These are phyloP conservation scores for Cutaneotrichosporon sp. DNA, from an alignment of 1,284 basidiomycete species.

Conservation along the genomic window DNA sequence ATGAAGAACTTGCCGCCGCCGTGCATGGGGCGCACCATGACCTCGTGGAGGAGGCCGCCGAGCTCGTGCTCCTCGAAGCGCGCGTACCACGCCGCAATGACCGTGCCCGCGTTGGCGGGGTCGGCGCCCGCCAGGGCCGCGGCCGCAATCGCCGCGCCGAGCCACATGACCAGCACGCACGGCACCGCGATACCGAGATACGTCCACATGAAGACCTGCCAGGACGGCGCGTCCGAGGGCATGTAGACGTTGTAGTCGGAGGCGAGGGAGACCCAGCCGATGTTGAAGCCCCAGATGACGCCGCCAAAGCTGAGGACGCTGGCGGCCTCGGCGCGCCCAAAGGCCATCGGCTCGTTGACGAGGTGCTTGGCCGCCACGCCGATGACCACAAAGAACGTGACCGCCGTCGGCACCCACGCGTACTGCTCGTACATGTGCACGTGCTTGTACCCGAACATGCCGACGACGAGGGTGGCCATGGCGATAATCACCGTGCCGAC, in stretches of 20 bases:
- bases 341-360: slow-evolving; percentile 35
- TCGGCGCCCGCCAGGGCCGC: slow-evolving; percentile 37
- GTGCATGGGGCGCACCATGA: slow-evolving; percentile 43
- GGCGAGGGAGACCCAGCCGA: slow-evolving; percentile 53
- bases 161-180: slow-evolving; percentile 48
- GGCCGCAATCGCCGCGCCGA: slow-evolving; percentile 49
- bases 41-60: slow-evolving; percentile 51
- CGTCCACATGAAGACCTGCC: slow-evolving; percentile 50
- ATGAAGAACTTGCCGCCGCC: slow-evolving; percentile 45
- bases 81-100: slow-evolving; percentile 32
- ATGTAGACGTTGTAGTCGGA: slow-evolving; percentile 54
- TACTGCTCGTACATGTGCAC: slow-evolving; percentile 54
- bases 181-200: slow-evolving; percentile 52
- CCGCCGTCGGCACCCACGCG: slow-evolving; percentile 55
- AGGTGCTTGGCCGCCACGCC: slow-evolving; percentile 41
- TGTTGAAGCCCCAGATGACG: slow-evolving; percentile 38
- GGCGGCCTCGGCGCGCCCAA: slow-evolving; percentile 43
- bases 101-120: slow-evolving; percentile 6
- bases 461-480: slow-evolving; percentile 51
- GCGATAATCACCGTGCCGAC: slow-evolving; percentile 51
- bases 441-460: slow-evolving; percentile 56
- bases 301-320: slow-evolving; percentile 50
- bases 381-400: slow-evolving; percentile 51
- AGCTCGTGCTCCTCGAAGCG: slow-evolving; percentile 39
- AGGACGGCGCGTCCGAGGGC: slow-evolving; percentile 44